Evolutionary conservation across 2,329 filamentous ascomycete genomes (phyloP).

Genomic region (Plenodomus lindquistii): DNA sequence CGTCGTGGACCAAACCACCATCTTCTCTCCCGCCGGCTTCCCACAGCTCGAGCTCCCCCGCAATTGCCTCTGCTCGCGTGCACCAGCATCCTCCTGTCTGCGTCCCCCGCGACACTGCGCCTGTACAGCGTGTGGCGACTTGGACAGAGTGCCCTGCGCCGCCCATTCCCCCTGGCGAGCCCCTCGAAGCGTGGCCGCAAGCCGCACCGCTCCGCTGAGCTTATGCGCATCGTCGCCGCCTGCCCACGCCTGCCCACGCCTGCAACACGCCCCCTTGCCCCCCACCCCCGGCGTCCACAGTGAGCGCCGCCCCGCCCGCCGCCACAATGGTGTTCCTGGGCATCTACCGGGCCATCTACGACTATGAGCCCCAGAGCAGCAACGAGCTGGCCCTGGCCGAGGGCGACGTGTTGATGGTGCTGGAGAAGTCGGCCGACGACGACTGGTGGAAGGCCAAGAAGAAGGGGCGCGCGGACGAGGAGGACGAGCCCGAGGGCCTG

Average conservation of each 20-base stretch:
- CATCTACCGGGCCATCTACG: constrained; percentile 88
- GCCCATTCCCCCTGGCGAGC: constrained; percentile 21
- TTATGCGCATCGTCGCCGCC: constrained; percentile 30
- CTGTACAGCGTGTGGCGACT: background rate
- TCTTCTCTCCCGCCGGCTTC: constrained; percentile 18
- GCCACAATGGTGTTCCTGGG: constrained; percentile 83
- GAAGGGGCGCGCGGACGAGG: constrained; percentile 74
- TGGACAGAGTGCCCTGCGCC: background rate
- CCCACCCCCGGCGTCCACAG: constrained; percentile 1
- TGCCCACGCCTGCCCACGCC: constrained; percentile 8
- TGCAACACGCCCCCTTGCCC: constrained; percentile 15
- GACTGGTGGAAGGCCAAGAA: constrained; percentile 98
- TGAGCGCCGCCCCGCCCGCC: constrained; percentile 19
- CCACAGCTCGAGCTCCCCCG: constrained; percentile 21
- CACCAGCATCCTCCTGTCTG: background rate
- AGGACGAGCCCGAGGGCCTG: constrained; percentile 87
- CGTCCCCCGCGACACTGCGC: background rate
- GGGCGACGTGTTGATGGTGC: constrained; percentile 84
- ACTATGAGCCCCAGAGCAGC: constrained; percentile 85
- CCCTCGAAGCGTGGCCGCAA: constrained; percentile 27
- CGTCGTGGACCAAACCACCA: constrained; percentile 16
- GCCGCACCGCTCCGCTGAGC: constrained; percentile 29
- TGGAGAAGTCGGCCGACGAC: constrained; percentile 75
- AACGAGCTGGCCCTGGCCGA: constrained; percentile 84
- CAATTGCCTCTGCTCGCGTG: constrained; percentile 7